Evolutionary conservation across 106 monocot genomes (phyloP), one percentile per base, ranked within the genome.

Genomic region (Dendrobium nobile): DNA sequence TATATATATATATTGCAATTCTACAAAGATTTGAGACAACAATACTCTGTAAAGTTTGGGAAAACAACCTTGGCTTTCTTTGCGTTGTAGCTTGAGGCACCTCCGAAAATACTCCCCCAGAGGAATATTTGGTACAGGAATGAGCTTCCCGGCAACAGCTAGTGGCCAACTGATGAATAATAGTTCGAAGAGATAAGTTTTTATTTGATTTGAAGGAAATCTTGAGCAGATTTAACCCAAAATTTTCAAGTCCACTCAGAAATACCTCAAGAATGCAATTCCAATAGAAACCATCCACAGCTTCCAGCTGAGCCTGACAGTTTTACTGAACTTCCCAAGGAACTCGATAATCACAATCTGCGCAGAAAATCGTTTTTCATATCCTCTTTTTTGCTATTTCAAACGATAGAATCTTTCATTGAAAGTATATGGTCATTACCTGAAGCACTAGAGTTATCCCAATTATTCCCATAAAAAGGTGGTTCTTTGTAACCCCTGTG

Each of bases 311-410:
- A 94, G 84, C 58, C 27, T 89, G 68, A 87, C 86, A 37, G 91
- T 93, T 9, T 81, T 79, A 9, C 89, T 74, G 18, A 91, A 94
- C 81, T 91, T 94, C 47, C 91, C 91, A 75, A 94, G 93, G 83
- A 91, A 91, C 79, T 89, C 91, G 41, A 91, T 61, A 11, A 94
- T 94, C 77, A 91, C 22, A 58, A 75, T 79, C 93, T 93, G 59
- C 37, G 47, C 26, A 48, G 9, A 45, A 10, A 48, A 22, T 48
- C 13, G 4, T 26, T 51, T 44, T 45, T 48, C 22, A 1, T 1
- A 31, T 1, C 31, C 0, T 31, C 1, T 31, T 31, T n/a, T 31
- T 31, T 31, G 31, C 1, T 31, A 31, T 31, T 31, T 31, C 31
- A 31, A 31, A 31, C 31, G 31, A 31, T 31, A 31, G 31, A 31